phyloP scores from a whole-genome alignment of 2,329 filamentous ascomycete genomes.

The Cladobotryum mycophilum region DNA sequence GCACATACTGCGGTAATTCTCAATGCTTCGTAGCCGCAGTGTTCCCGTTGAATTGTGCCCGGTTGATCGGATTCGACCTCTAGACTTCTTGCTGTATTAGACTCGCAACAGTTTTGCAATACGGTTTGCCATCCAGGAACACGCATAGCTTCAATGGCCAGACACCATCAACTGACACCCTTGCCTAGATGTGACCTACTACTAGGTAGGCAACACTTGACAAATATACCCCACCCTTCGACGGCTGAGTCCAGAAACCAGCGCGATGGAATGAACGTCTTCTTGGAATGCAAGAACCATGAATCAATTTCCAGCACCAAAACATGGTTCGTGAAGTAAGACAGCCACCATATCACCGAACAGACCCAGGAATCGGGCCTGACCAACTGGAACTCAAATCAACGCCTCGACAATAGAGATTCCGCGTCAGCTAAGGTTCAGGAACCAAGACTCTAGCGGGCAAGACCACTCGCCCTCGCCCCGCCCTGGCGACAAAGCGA shows the following conservation, averaged over 20 bases:
- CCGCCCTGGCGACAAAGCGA: background rate
- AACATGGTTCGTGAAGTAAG: slow-evolving; percentile 21
- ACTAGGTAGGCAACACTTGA: background rate
- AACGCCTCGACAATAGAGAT: slow-evolving; percentile 1
- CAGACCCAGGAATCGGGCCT: slow-evolving; percentile 10
- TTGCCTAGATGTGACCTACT: background rate
- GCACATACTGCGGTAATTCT: too few species aligned
- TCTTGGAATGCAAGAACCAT: slow-evolving; percentile 13
- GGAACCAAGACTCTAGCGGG: background rate
- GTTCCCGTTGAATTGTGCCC: too few species aligned
- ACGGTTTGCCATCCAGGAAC: background rate
- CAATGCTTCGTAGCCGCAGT: too few species aligned
- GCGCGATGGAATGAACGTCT: slow-evolving; percentile 8
- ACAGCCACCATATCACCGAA: slow-evolving; percentile 22
- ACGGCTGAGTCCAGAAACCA: background rate
- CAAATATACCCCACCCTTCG: background rate
- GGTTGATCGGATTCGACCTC: too few species aligned
- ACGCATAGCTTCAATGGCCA: background rate
- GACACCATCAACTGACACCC: background rate
- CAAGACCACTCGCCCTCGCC: too few species aligned
- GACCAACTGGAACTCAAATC: slow-evolving; percentile 6
- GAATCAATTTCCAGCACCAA: slow-evolving; percentile 18
- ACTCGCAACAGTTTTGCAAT: too few species aligned
- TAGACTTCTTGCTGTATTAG: too few species aligned
- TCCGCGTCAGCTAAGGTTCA: background rate